A percentile compares a stretch with the other conserved stretches of the same genome.
phyloP scores from a whole-genome alignment of 2,329 filamentous ascomycete genomes.

The Metarhizium humberi region DNA sequence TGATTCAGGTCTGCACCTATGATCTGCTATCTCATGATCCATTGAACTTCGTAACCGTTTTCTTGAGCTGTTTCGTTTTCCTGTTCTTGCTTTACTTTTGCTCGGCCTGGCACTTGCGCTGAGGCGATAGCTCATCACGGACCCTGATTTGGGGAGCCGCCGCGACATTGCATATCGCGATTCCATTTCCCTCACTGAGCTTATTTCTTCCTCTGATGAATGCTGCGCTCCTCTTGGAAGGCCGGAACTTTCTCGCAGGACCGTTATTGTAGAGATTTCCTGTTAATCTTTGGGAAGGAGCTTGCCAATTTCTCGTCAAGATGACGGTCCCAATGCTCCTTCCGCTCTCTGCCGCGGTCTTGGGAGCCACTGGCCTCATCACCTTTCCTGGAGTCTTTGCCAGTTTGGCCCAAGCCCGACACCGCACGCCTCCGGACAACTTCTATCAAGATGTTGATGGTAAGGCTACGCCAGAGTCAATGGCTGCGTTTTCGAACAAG shows the following conservation, averaged over 20 bases:
- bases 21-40: background rate
- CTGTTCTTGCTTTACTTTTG: background rate
- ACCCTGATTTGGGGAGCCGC: background rate
- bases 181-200: background rate
- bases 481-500: constrained; percentile 52
- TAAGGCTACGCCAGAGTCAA: constrained; percentile 52
- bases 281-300: background rate
- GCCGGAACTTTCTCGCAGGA: background rate
- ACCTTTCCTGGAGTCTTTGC: constrained; percentile 27
- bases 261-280: constrained; percentile 1
- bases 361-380: constrained; percentile 25
- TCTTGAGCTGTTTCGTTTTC: background rate
- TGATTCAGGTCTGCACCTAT: background rate
- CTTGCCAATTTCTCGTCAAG: background rate
- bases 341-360: constrained; percentile 20
- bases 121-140: background rate
- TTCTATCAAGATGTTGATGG: constrained; percentile 64
- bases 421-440: constrained; percentile 29
- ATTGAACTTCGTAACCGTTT: background rate
- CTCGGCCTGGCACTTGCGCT: background rate
- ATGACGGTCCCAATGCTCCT: constrained; percentile 11
- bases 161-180: background rate
- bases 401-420: constrained; percentile 23
- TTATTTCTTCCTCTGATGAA: background rate
- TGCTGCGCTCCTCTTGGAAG: background rate